Base-by-base conservation (phyloP, 768 basidiomycete species). In the Podaxis sp. region DNA sequence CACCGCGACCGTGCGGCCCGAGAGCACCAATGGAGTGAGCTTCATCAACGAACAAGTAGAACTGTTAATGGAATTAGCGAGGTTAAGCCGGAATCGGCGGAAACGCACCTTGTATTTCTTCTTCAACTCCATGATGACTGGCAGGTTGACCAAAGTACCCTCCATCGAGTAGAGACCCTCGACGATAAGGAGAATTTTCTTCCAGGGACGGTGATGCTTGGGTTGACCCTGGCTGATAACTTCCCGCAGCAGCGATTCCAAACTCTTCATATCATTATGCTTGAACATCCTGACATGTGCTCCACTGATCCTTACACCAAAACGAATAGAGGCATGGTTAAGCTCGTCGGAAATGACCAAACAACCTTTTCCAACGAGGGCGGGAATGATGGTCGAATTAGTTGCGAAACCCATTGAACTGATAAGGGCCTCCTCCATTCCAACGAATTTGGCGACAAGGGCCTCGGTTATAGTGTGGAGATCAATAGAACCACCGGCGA, bases 161-260 rank as follows among this genome's bases (percentile, higher is more conserved):
- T 99, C 97, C 97, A 99, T 99, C 65, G 92, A 95, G 78, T 94
- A 99, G 49, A 99, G 75, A 2, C 97, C 97, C 73, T 99, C 97
- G 12, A 99, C 94, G 59, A 97, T 86, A 49, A 99, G 67, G 42
- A 99, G 75, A 64, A 99, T 99, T 80, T 96, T 98, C 81, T 96
- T 97, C 97, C 97, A 99, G 12, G 96, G 96, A n/a, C 97, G 78
- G 70, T 99, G 97, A 0, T 95, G 97, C 78, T 95, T 90, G 3
- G 96, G 95, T 73, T 99, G 96, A 15, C 97, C 97, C 74, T 99
- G 97, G 69, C 91, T 93, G 76, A 99, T 96, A 26, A 87, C 88
- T 75, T 99, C 97, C 48, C 88, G 82, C 70, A 99, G 77, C 12
- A 99, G 71, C 5, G 77, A 73, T 75, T 99, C 96, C 59, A 99